These are phyloP conservation scores for Friedmanniomyces endolithicus DNA, from an alignment of 495 filamentous ascomycete genomes.

Conservation along the genomic window DNA sequence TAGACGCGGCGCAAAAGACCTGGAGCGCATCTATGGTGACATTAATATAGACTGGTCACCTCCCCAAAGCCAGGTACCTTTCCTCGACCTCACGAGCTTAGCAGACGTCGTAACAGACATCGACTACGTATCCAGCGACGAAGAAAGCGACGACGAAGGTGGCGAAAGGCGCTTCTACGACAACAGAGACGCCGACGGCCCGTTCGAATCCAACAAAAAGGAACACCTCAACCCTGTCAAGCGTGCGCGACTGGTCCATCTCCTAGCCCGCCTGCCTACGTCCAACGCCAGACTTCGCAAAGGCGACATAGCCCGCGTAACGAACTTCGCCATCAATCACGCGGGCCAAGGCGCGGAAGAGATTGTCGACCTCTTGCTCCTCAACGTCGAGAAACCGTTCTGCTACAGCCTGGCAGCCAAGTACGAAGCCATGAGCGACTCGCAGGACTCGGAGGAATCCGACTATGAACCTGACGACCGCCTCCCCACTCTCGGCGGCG, in stretches of 20 bases:
- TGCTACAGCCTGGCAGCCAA: slow-evolving; percentile 40
- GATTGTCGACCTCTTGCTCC: slow-evolving; percentile 73
- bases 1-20: slow-evolving; percentile 13
- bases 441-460: slow-evolving; percentile 36
- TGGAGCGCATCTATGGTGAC: slow-evolving; percentile 51
- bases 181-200: slow-evolving; percentile 28
- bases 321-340: slow-evolving; percentile 81
- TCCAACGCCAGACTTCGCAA: slow-evolving; percentile 61
- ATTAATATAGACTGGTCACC: slow-evolving; percentile 55
- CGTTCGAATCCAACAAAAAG: slow-evolving; percentile 41
- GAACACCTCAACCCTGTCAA: slow-evolving; percentile 73
- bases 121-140: slow-evolving; percentile 78
- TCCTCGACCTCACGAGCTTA: slow-evolving; percentile 59
- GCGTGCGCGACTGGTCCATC: slow-evolving; percentile 68
- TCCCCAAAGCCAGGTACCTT: slow-evolving; percentile 54
- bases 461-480: slow-evolving; percentile 25
- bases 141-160: slow-evolving; percentile 71
- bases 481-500: slow-evolving; percentile 3
- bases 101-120: slow-evolving; percentile 69
- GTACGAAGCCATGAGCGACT: slow-evolving; percentile 29
- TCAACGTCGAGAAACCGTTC: slow-evolving; percentile 65
- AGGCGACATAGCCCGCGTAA: slow-evolving; percentile 76
- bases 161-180: slow-evolving; percentile 39
- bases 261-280: slow-evolving; percentile 70
- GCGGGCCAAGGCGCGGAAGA: slow-evolving; percentile 70